Base-by-base conservation (phyloP, 1,139 yeast genomes). In the Candida anutae region DNA sequence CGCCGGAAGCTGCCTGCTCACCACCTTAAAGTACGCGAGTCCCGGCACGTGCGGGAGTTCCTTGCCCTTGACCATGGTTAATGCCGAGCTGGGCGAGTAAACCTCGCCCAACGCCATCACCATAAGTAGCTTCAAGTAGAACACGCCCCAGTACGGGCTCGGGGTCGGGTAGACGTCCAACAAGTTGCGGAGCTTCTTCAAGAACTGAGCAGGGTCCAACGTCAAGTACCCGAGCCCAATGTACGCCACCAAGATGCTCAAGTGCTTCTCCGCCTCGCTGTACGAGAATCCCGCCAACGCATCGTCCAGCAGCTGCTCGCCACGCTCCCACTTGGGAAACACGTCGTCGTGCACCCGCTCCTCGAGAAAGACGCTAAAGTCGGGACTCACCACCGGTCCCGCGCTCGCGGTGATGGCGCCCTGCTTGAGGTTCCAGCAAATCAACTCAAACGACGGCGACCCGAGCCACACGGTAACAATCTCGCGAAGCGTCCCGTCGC, bases 191-290 rank as follows among this genome's bases (percentile, higher is more conserved):
- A 43, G 29, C 21, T 35, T 36, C 8, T 27, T 23, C 23, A 35
- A 34, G 27, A 52, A 53, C 8, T 44, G 42, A 4, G 25, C 30
- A 1, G 51, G 46, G 26, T 50, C 48, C 3, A 53, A 32, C 1
- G 50, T 50, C 15, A 53, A 37, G 26, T 49, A 53, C 4, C 58
- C 58, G 10, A 48, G 38, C 26, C 49, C 50, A 4, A 53, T 34
- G 27, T 49, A 53, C 3, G 36, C 29, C 2, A 45, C 42, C 11
- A 48, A 47, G 15, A 34, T 36, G 20, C 37, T 41, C 8, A 49
- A 30, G 14, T 32, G 28, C 12, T 24, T 15, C 14, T 27, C 24
- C 3, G 34, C 15, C 12, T 26, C 23, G 13, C n/a, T n/a, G n/a
- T n/a, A n/a, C 15, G 13, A 23, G 28, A 21, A 4, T 27, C 19